Evolutionary conservation across 345 rosid genomes (phyloP), one percentile per base, ranked within the genome.

Genomic region (Brassica juncea): DNA sequence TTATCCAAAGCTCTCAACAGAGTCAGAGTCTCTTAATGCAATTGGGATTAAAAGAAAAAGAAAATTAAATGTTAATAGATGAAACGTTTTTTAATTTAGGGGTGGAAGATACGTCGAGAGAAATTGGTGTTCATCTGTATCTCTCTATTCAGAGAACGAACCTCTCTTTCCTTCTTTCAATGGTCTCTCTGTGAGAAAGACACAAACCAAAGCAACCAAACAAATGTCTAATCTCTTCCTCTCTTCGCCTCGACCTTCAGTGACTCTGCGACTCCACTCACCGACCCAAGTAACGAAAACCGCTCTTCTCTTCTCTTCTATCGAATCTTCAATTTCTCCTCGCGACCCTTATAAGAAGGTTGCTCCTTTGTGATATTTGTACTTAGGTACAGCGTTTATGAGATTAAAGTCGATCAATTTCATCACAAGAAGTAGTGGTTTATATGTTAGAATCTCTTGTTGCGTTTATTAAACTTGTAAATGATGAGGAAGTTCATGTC

Each of bases 171-270:
- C 21, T 19, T 19, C 21, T 19, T 19, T 19, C 21, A 19, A 19
- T 30, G 69, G 35, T 21, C 30, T 47, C 60, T 34, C 64, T 49
- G 42, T 77, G 70, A 64, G 5, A 10, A 19, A 19, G 2, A 3
- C 3, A 14, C 1, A 5, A 21, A 47, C 0, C 69, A 14, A 47
- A 69, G 14, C 55, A 30, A 70, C 59, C 35, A 14, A 8, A n/a
- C 9, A 65, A 0, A 73, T 73, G 44, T 79, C 74, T 32, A 70
- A 67, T 73, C 74, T 79, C 74, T 73, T 73, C 21, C 64, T 73
- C 59, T 68, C 82, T 79, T 73, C 82, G 0, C 63, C 78, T 32
- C 74, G 4, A 23, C 69, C 64, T 47, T 59, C 58, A 58, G 2
- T 66, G 68, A 4, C 82, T 58, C 71, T 2, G 30, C 82, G 57